Evolutionary conservation across 2,329 filamentous ascomycete genomes (phyloP), one percentile per base, ranked within the genome.

Genomic region (Thermochaetoides dissita): DNA sequence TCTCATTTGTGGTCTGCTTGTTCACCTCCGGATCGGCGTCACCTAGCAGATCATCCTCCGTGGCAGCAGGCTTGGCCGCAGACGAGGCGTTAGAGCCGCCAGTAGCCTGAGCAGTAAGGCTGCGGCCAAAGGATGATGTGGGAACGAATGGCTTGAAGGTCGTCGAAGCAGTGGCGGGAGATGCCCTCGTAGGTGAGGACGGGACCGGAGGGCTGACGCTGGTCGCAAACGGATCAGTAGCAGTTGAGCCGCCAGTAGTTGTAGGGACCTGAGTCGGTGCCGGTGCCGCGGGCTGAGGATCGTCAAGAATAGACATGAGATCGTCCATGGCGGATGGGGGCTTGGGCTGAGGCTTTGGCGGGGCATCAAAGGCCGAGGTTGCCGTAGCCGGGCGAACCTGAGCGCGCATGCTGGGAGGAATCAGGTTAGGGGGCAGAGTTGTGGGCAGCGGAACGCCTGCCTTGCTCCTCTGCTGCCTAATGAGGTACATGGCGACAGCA

Each of bases 401-500:
- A 46, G 63, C 69, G 41, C 91, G 83, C 73, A 95, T 76, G 57
- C 79, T 86, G 3, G 89, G 91, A 9, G 91, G 91, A 30, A 96
- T 73, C 34, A 96, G 67, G 51, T 81, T 88, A 0, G 79, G 68
- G 8, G 89, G 88, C 35, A 98, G 65, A n/a, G 76, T 72, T 17
- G 80, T 68, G 2, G 91, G 91, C 30, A 96, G 62, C 29, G 75
- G 66, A 34, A 80, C 76, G 44, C 77, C 76, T n/a, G n/a, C n/a
- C 48, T 79, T 81, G 49, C 74, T 82, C 41, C 88, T 75, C 59
- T 95, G 88, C 59, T 94, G 84, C 47, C 88, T 77, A 53, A 98
- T 95, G 39, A 98, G 70, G 58, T 93, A 93, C 88, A 98, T 95
- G 41, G 91, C 89, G 37, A 98, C 87, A 0, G 91, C 87, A 57